These are phyloP conservation scores for Beta vulgaris DNA, from an alignment of 148 eudicot genomes.

Conservation along the genomic window DNA sequence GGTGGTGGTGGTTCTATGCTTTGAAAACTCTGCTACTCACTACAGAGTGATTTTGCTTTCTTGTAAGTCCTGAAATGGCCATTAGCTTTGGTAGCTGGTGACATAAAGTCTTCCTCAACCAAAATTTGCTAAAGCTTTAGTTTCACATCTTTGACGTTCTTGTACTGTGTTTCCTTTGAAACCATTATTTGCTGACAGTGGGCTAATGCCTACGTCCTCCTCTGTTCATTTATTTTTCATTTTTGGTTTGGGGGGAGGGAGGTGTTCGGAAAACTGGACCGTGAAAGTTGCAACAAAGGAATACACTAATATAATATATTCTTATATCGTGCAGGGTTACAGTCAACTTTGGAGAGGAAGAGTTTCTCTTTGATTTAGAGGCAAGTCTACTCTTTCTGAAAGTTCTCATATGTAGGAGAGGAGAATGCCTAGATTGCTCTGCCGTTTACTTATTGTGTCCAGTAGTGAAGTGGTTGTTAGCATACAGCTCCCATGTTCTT, in stretches of 20 bases:
- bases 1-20: neutral
- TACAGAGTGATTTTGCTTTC: neutral
- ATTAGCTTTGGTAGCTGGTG: neutral
- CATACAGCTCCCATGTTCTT: neutral
- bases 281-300: neutral
- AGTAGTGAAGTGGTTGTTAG: neutral
- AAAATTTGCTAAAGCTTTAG: constrained; percentile 6
- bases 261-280: neutral
- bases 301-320: neutral
- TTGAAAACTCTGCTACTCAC: neutral
- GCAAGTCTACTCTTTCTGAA: constrained; percentile 35
- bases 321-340: constrained; percentile 53
- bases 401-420: neutral
- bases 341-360: constrained; percentile 90
- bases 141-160: neutral
- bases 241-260: neutral
- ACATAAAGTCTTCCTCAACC: neutral
- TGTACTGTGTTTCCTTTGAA: neutral
- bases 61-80: neutral
- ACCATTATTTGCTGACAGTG: neutral
- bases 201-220: neutral
- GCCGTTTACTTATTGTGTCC: neutral
- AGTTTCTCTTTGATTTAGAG: constrained; percentile 78
- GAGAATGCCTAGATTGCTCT: neutral
- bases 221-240: neutral